A percentile compares a stretch with the other conserved stretches of the same genome.
Conservation (phyloP, 495 filamentous ascomycete species). For the Diplogelasinospora grovesii region DNA sequence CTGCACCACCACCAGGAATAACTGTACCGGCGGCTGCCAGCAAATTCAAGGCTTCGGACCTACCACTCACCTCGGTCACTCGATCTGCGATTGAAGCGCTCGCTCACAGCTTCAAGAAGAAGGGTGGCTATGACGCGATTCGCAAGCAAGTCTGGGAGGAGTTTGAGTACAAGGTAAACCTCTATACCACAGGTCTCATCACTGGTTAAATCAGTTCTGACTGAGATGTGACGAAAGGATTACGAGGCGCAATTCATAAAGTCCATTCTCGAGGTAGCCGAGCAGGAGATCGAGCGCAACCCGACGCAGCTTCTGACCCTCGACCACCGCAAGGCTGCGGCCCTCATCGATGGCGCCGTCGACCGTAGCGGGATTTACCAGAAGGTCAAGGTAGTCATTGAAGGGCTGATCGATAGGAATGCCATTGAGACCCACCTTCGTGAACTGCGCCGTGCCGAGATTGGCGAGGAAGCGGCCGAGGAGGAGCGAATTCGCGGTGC, state of each 20-base stretch:
- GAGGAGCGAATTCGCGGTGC: constrained; percentile 62
- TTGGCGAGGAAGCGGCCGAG: constrained; percentile 64
- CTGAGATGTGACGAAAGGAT: constrained; percentile 38
- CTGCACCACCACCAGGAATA: neutral
- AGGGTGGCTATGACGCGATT: constrained; percentile 79
- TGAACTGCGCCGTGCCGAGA: constrained; percentile 61
- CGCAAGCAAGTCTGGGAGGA: constrained; percentile 76
- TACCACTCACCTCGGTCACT: constrained; percentile 67
- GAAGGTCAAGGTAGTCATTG: constrained; percentile 58
- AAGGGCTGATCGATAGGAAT: constrained; percentile 59
- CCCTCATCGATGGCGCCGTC: constrained; percentile 79
- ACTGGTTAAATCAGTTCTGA: neutral
- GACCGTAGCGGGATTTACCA: constrained; percentile 79
- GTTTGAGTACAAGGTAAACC: constrained; percentile 66
- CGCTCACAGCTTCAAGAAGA: constrained; percentile 81
- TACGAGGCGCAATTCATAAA: constrained; percentile 60
- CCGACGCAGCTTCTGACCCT: constrained; percentile 63
- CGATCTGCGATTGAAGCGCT: constrained; percentile 70
- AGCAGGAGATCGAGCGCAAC: constrained; percentile 77
- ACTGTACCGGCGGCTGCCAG: constrained; percentile 29
- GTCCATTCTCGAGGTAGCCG: constrained; percentile 62
- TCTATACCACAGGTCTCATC: neutral
- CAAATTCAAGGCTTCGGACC: constrained; percentile 79
- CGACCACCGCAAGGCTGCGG: constrained; percentile 71
- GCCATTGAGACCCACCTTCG: constrained; percentile 62